Base-by-base conservation (phyloP, 2,329 filamentous ascomycete species). In the Coleophoma cylindrospora region DNA sequence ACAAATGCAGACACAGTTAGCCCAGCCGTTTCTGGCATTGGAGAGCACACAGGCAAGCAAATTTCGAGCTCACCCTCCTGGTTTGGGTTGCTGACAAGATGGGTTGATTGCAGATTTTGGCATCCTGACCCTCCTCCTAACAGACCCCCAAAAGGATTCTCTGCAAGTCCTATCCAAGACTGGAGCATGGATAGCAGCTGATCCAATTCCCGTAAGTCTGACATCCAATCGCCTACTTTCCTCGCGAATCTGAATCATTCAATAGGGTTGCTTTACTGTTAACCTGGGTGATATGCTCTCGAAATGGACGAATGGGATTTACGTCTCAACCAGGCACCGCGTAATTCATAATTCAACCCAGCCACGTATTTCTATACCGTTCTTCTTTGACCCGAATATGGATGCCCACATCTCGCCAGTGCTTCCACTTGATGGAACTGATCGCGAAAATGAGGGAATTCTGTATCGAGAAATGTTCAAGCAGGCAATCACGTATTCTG, bases 111-210 rank as follows among this genome's bases (percentile, higher is more conserved):
- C 41, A 56, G 54, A 57, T 47, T 57, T 57, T 45, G 54, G 54
- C 11, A 54, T 57, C 48, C 43, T 57, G 13, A 57, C 54, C 2
- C 47, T 56, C 34, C 52, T 54, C 34, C 41, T 57, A 14, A 53
- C 54, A 12, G 54, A 57, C 44, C 44, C 50, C 5, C 43, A 49
- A 17, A 44, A 48, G 33, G 38, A 51, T n/a, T 57, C 54, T 17
- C 37, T 57, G 9, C 54, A 54, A 32, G 54, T 57, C 8, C 45
- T 41, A 5, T 43, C 47, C 3, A 54, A 56, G 40, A 33, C 49
- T 32, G 52, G 52, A 3, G 41, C 47, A 14, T 57, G 54, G 54
- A 49, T 54, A 15, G n/a, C 47, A 12, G 54, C 52, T 13, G 47
- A 57, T 40, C 54, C 52, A 7, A 54, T 54, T 41, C 32, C 40